Percentiles rank a stretch among this genome's conserved stretches.
Conservation (phyloP, 768 basidiomycete species). For the Pisolithus albus region DNA sequence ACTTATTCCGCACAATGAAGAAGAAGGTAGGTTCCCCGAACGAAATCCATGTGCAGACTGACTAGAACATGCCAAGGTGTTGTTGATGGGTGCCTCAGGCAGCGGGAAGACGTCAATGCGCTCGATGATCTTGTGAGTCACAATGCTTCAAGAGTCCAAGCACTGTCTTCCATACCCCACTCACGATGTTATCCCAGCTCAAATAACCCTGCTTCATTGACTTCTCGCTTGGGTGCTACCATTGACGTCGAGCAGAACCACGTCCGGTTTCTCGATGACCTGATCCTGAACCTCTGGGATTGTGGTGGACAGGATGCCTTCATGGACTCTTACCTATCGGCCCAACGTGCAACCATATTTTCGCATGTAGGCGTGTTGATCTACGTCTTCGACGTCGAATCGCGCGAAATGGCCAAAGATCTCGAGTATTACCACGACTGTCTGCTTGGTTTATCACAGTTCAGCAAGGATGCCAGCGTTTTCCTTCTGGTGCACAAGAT, state of each 20-base stretch:
- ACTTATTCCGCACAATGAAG: conserved; percentile 17
- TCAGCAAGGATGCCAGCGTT: conserved; percentile 75
- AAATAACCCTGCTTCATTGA: conserved; percentile 89
- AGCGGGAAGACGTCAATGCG: conserved; percentile 98
- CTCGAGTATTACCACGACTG: conserved; percentile 90
- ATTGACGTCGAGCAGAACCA: conserved; percentile 98
- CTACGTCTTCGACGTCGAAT: conserved; percentile 96
- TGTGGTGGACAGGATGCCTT: conserved; percentile 98
- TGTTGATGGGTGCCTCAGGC: conserved; percentile 96
- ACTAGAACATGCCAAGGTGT: conserved; percentile 48
- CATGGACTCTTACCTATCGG: conserved; percentile 93
- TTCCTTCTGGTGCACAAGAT: conserved; percentile 97
- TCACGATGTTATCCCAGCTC: conserved; percentile 46
- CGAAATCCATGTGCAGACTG: neutral
- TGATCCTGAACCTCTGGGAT: conserved; percentile 96
- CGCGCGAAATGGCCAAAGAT: conserved; percentile 78
- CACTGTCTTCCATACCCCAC: conserved; percentile 7
- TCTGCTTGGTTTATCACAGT: conserved; percentile 71
- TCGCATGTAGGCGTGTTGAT: conserved; percentile 95
- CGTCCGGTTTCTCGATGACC: conserved; percentile 92
- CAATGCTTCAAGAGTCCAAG: neutral
- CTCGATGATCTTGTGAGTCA: conserved; percentile 91
- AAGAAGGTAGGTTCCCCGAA: conserved; percentile 20
- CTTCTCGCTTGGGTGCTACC: conserved; percentile 87
- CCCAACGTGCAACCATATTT: conserved; percentile 92